A percentile compares a stretch with the other conserved stretches of the same genome.
phyloP scores from a whole-genome alignment of 768 basidiomycete genomes.

The Naganishia friedmannii region DNA sequence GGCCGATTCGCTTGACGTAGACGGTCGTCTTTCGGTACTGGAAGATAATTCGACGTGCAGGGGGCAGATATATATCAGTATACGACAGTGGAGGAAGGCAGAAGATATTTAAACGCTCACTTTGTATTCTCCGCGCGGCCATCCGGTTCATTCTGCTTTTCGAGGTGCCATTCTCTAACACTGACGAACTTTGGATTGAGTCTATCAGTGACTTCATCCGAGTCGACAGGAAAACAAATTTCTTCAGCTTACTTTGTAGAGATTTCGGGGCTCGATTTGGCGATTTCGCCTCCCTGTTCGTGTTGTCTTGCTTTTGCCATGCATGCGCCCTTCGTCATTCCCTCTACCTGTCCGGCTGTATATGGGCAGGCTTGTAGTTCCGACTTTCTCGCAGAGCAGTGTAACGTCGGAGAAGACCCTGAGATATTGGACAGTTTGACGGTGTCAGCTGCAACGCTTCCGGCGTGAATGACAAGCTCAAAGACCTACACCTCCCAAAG shows the following conservation, averaged over 20 bases:
- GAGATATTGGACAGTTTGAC: not conserved
- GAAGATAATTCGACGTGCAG: no score
- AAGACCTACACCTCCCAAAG: constrained; percentile 72
- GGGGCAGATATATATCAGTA: not conserved
- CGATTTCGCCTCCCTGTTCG: constrained; percentile 72
- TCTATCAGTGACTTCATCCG: not conserved
- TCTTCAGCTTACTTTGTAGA: constrained; percentile 64
- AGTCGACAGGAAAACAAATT: not conserved
- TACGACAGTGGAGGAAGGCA: no score
- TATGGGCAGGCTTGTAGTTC: constrained; percentile 63
- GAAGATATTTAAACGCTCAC: not conserved
- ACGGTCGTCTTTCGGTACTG: not conserved
- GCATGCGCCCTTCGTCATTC: constrained; percentile 32
- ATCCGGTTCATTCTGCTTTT: not conserved
- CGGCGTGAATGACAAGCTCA: no score
- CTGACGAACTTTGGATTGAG: constrained; percentile 63
- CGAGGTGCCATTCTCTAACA: constrained; percentile 56
- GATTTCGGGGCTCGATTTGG: constrained; percentile 78
- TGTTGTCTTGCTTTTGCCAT: constrained; percentile 31
- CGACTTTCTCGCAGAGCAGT: constrained; percentile 82
- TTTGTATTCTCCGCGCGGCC: not conserved
- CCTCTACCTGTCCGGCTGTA: constrained; percentile 35
- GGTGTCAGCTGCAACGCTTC: not conserved
- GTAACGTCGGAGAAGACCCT: constrained; percentile 89
- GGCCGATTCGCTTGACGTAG: constrained; percentile 3